phyloP scores from a whole-genome alignment of 805 yeast genomes.

The Saccharomycopsis microspora region DNA sequence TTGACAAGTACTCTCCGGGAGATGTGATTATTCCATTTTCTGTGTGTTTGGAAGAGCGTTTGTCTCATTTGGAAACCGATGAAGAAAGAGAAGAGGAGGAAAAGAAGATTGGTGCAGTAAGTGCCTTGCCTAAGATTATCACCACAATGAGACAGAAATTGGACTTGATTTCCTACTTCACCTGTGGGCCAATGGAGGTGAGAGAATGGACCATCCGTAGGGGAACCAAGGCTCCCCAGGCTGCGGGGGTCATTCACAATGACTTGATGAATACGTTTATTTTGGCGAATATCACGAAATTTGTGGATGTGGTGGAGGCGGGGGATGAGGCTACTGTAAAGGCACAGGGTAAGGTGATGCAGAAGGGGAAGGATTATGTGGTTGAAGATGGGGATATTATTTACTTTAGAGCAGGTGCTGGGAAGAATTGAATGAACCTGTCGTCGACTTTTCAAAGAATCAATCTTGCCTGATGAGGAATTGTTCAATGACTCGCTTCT shows the following conservation, averaged over 20 bases:
- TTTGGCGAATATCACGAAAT: conserved; percentile 86
- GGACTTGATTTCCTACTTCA: conserved; percentile 85
- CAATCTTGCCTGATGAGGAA: no score
- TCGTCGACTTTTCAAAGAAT: no score
- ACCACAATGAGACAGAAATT: conserved; percentile 78
- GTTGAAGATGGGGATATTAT: conserved; percentile 93
- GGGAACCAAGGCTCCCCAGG: conserved; percentile 94
- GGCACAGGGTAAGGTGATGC: conserved; percentile 79
- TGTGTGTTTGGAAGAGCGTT: conserved; percentile 83
- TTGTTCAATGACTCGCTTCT: no score
- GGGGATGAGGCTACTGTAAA: conserved; percentile 76
- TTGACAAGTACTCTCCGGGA: conserved; percentile 77
- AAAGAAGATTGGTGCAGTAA: conserved; percentile 57
- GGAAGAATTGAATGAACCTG: conserved; percentile 37
- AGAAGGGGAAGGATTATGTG: conserved; percentile 89
- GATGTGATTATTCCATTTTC: conserved; percentile 87
- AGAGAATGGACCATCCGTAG: conserved; percentile 96
- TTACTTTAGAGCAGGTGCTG: conserved; percentile 90
- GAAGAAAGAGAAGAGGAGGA: conserved; percentile 72
- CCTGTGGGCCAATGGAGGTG: conserved; percentile 93
- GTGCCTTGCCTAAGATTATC: conserved; percentile 81
- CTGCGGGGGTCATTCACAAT: conserved; percentile 96
- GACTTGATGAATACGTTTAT: conserved; percentile 93
- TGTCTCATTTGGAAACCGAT: conserved; percentile 78
- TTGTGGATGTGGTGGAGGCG: conserved; percentile 60